Evolutionary conservation across 2,329 filamentous ascomycete species (phyloP).

Genomic region (Ophiostoma pallidulum): DNA sequence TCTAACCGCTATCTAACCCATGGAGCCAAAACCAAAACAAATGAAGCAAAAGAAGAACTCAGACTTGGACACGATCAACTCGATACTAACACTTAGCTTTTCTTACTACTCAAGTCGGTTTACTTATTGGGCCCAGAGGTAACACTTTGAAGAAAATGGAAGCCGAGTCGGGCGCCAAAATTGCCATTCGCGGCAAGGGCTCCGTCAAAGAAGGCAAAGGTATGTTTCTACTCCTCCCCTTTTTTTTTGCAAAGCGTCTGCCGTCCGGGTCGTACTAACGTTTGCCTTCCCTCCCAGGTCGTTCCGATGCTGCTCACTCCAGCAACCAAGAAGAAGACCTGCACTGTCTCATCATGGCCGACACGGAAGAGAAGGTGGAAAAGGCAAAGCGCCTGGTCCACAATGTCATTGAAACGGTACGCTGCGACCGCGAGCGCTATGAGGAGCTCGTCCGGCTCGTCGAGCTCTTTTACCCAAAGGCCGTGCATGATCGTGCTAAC

Average conservation of each 20-base stretch:
- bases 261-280: too few species aligned
- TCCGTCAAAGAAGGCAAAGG: conserved; percentile 99
- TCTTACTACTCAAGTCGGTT: conserved; percentile 86
- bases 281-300: conserved; percentile 32
- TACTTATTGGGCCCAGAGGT: conserved; percentile 99
- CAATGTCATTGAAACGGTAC: conserved; percentile 95
- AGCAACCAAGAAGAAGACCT: conserved; percentile 99
- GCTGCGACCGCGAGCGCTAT: conserved; percentile 25
- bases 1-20: conserved; percentile 23
- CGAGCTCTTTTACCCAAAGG: background rate
- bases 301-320: conserved; percentile 95
- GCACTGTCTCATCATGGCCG: conserved; percentile 98
- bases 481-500: conserved; percentile 3
- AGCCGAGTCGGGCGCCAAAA: conserved; percentile 91
- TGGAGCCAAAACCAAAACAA: too few species aligned
- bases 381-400: conserved; percentile 98
- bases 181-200: conserved; percentile 98
- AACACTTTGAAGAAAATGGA: conserved; percentile 99
- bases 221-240: background rate
- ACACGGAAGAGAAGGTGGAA: conserved; percentile 98
- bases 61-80: conserved; percentile 17
- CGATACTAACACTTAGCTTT: conserved; percentile 83
- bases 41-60: background rate
- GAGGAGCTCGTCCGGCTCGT: background rate
- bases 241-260: too few species aligned